Evolutionary conservation across 2,329 filamentous ascomycete species (phyloP).

Genomic region (Orbilia javanica): DNA sequence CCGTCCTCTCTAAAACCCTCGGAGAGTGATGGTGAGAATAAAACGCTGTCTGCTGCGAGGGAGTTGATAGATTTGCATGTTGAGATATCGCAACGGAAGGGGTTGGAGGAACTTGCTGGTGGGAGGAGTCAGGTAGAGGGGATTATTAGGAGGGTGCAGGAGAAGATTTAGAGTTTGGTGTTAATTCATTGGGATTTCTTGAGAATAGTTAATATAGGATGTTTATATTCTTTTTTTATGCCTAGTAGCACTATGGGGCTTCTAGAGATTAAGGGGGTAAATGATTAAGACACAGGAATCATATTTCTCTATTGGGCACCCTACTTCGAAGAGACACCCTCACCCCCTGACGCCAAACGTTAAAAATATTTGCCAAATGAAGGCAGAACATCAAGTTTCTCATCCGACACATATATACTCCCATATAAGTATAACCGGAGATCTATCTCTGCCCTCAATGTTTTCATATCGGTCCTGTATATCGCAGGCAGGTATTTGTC

Average conservation of each 20-base stretch:
- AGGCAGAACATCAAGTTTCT: too few species aligned
- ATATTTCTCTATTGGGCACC: too few species aligned
- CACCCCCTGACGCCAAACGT: too few species aligned
- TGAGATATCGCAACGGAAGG: constrained; percentile 53
- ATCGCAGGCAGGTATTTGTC: too few species aligned
- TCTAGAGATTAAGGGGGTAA: too few species aligned
- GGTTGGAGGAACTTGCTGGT: constrained; percentile 45
- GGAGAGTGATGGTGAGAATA: background rate
- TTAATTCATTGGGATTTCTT: background rate
- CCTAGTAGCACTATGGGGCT: background rate
- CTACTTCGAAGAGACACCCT: too few species aligned
- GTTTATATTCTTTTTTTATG: background rate
- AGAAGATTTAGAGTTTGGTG: constrained; percentile 31
- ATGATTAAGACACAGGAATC: too few species aligned
- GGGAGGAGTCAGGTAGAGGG: constrained; percentile 42
- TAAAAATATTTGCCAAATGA: background rate
- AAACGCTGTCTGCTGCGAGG: constrained; percentile 26
- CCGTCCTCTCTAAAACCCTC: constrained; percentile 27
- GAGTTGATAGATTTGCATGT: constrained; percentile 55
- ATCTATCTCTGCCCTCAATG: too few species aligned
- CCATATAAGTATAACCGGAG: too few species aligned
- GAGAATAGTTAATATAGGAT: background rate
- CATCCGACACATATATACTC: too few species aligned
- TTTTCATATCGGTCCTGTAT: too few species aligned
- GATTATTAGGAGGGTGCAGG: constrained; percentile 39